Conservation (phyloP, 495 filamentous ascomycete species). For the Penicillium waksmanii region DNA sequence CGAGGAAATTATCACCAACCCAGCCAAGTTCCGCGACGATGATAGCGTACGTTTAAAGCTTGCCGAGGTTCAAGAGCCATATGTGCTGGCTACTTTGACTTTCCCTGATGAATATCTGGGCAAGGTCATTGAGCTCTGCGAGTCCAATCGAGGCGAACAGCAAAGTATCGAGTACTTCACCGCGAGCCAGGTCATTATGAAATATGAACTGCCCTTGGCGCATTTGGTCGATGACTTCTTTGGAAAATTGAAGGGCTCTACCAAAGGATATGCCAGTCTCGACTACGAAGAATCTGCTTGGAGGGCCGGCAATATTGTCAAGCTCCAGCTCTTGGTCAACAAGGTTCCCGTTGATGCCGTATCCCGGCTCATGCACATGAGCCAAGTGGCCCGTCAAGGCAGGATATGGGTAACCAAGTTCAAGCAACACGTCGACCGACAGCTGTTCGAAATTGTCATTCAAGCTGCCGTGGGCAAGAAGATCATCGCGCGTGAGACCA, state of each 20-base stretch:
- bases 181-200: slow-evolving; percentile 91
- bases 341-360: slow-evolving; percentile 92
- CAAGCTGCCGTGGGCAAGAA: slow-evolving; percentile 85
- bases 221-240: slow-evolving; percentile 97
- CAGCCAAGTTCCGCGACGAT: slow-evolving; percentile 80
- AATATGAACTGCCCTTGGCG: slow-evolving; percentile 84
- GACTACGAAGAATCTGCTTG: slow-evolving; percentile 97
- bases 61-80: slow-evolving; percentile 78
- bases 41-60: slow-evolving; percentile 63
- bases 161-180: slow-evolving; percentile 88
- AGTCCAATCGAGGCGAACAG: slow-evolving; percentile 84
- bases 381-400: slow-evolving; percentile 76
- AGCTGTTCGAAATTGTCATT: slow-evolving; percentile 96
- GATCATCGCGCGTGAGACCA: slow-evolving; percentile 88
- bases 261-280: slow-evolving; percentile 80
- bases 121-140: slow-evolving; percentile 93
- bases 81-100: slow-evolving; percentile 83
- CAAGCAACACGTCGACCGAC: slow-evolving; percentile 92
- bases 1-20: slow-evolving; percentile 78
- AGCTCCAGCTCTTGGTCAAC: slow-evolving; percentile 92
- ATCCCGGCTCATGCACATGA: slow-evolving; percentile 81
- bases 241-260: slow-evolving; percentile 90
- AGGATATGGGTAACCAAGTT: slow-evolving; percentile 92
- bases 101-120: slow-evolving; percentile 93
- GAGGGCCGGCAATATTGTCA: slow-evolving; percentile 77